phyloP scores from a whole-genome alignment of 1,284 basidiomycete genomes.

The Ustilago loliicola region DNA sequence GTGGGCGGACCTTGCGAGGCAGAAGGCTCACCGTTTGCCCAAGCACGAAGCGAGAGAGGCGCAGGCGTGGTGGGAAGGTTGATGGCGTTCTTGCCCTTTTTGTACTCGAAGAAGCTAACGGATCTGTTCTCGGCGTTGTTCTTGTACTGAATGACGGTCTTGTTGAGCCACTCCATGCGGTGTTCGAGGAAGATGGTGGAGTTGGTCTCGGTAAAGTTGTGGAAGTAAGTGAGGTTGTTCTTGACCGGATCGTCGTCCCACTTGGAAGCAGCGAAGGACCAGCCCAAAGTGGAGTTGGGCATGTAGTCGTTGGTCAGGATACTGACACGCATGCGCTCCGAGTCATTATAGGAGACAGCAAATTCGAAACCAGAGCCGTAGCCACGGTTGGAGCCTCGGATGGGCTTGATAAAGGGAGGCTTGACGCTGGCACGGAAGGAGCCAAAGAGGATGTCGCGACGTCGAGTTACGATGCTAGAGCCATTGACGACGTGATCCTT shows the following conservation, averaged over 20 bases:
- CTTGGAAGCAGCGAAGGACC: constrained; percentile 47
- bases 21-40: constrained; percentile 55
- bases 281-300: constrained; percentile 55
- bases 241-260: constrained; percentile 48
- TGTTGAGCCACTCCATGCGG: constrained; percentile 60
- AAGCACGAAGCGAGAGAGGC: constrained; percentile 53
- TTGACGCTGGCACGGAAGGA: constrained; percentile 55
- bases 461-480: constrained; percentile 47
- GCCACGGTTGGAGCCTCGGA: constrained; percentile 27
- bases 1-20: constrained; percentile 51
- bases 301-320: constrained; percentile 48
- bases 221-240: constrained; percentile 45
- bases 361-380: constrained; percentile 51
- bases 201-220: constrained; percentile 48
- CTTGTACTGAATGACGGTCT: constrained; percentile 46
- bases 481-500: constrained; percentile 52
- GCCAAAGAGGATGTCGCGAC: constrained; percentile 63
- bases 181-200: constrained; percentile 49
- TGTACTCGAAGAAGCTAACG: constrained; percentile 31
- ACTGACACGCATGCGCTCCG: constrained; percentile 46
- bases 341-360: constrained; percentile 45
- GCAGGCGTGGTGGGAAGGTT: constrained; percentile 56
- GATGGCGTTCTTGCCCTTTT: constrained; percentile 36
- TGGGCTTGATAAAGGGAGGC: constrained; percentile 42
- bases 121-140: constrained; percentile 50